A percentile compares a stretch with the other conserved stretches of the same genome.
Evolutionary conservation across 306 rosid genomes (phyloP).

Genomic region (Abrus pulchellus): DNA sequence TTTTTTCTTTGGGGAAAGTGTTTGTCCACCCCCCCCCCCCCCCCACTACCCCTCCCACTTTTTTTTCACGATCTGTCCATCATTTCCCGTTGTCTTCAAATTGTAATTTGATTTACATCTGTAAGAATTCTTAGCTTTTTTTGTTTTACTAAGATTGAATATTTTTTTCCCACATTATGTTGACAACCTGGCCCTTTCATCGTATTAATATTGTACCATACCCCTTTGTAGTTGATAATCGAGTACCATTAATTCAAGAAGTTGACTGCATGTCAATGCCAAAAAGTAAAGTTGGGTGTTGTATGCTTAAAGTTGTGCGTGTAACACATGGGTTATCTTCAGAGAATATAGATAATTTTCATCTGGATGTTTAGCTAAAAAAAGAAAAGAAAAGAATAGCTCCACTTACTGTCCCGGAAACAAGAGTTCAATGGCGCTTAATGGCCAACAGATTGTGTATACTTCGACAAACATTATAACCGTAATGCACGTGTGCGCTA

Average conservation of each 20-base stretch:
- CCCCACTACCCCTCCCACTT: background rate
- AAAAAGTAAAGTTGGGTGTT: background rate
- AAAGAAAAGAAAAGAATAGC: background rate
- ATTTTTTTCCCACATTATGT: background rate
- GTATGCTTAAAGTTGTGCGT: background rate
- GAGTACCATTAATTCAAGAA: background rate
- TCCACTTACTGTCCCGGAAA: background rate
- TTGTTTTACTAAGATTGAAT: constrained; percentile 16
- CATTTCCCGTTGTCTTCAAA: constrained; percentile 18
- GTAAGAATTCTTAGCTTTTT: constrained; percentile 33
- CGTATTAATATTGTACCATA: background rate
- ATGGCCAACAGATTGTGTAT: no score
- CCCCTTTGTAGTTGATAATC: background rate
- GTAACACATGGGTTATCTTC: background rate
- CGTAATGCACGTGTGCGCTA: no score
- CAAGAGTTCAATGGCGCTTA: background rate
- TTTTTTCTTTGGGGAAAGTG: constrained; percentile 35
- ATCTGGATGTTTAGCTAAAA: constrained; percentile 8
- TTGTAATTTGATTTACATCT: constrained; percentile 41
- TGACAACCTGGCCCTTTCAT: background rate
- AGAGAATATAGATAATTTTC: background rate
- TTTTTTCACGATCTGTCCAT: constrained; percentile 23
- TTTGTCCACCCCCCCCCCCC: background rate
- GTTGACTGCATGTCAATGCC: background rate
- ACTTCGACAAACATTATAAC: no score